Evolutionary conservation across 2,329 filamentous ascomycete genomes (phyloP).

Genomic region (Acephala macrosclerotiorum): DNA sequence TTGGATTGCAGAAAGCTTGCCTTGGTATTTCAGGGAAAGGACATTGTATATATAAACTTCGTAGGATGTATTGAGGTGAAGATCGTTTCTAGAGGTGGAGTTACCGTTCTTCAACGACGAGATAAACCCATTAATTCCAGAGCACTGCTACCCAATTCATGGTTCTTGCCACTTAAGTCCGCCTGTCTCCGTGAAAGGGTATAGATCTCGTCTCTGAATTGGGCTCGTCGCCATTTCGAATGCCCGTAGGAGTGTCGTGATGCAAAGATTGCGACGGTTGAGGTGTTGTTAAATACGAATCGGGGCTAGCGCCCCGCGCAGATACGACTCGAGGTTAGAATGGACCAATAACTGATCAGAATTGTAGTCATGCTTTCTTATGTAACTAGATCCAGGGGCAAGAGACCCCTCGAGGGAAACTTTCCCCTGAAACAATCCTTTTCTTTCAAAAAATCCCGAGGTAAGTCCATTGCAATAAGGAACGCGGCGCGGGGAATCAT

Average conservation of each 20-base stretch:
- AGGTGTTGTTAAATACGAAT: slow-evolving; percentile 6
- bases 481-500: too few relatives aligned
- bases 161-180: neutral
- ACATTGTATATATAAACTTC: neutral
- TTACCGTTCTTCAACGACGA: neutral
- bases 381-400: too few relatives aligned
- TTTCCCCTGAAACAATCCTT: too few relatives aligned
- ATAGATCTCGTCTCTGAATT: neutral
- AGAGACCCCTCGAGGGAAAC: too few relatives aligned
- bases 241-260: neutral
- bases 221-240: neutral
- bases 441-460: too few relatives aligned
- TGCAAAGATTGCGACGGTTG: neutral
- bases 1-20: neutral
- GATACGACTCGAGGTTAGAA: neutral
- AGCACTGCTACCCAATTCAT: neutral
- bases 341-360: neutral
- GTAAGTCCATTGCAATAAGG: too few relatives aligned
- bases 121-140: neutral
- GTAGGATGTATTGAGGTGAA: neutral
- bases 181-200: neutral
- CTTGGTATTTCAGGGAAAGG: neutral
- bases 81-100: neutral
- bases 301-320: neutral
- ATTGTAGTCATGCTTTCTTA: too few relatives aligned